Evolutionary conservation across 2,329 filamentous ascomycete genomes (phyloP), one percentile per base, ranked within the genome.

Genomic region (Zasmidium citrigriseum): DNA sequence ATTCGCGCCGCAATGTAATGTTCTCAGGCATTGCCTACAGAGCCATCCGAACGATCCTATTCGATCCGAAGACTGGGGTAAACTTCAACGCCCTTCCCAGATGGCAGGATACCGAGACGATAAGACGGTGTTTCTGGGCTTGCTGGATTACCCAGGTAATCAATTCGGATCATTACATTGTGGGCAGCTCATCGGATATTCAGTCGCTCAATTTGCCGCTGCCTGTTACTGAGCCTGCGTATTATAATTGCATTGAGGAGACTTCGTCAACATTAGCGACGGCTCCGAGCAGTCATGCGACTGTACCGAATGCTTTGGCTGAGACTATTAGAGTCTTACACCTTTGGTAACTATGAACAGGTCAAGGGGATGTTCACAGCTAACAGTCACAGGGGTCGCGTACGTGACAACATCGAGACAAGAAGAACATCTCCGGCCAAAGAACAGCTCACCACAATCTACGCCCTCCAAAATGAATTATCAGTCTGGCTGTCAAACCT

Each of bases 111-210:
- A n/a, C 34, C 18, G 52, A 55, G 44, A 49, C 27, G 5, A 20
- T 49, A 4, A 12, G 44, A n/a, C 44, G 52, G n/a, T 47, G 21
- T 9, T 48, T 55, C 12, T 55, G 52, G 52, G 52, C 52, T n/a
- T 5, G 21, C 2, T 55, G 52, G 52, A 12, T 38, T 9, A 22
- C 18, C 7, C 20, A 24, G 16, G n/a, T 14, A 4, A 49, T 55
- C 52, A 55, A 49, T 20, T 27, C 41, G 5, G 52, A 55, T 22
- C 22, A 55, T 18, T 55, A 55, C 41, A 38, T 48, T 46, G 46
- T 49, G 7, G 52, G 52, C 16, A 47, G 21, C 12, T 29, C 44
- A 4, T 25, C 46, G 4, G 52, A 55, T 22, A 20, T 24, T 14
- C 44, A 20, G 4, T 16, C 29, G 4, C n/a, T 55, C 2, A 7